Base-by-base conservation (phyloP, 768 basidiomycete genomes). In the Amanita fuliginea region DNA sequence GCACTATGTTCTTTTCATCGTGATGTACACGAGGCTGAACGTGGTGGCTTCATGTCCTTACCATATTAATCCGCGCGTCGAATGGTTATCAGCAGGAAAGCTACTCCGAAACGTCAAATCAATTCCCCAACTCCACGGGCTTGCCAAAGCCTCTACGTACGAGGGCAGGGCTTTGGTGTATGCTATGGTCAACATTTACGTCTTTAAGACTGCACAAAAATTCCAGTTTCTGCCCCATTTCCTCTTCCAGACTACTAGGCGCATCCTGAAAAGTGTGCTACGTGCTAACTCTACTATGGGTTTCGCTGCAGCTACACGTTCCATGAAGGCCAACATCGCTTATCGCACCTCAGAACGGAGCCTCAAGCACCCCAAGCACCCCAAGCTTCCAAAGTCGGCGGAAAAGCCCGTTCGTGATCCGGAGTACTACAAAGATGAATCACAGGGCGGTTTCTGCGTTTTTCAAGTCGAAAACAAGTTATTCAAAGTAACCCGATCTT, bases 401-500 rank as follows among this genome's bases (percentile, higher is more conserved):
- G 34, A 42, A 46, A 56, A 56, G 48, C 51, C 63, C 39, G 54
- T 54, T n/a, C 63, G 53, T 41, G 67, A 72, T 54, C 43, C 56
- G 32, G 60, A 65, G 33, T 70, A 65, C 47, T 69, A 66, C 54
- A 57, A 61, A 44, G 57, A 60, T 22, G 65, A 64, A 14, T 56
- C 54, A 5, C 62, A 65, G 30, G 70, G 73, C 24, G 78, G 76
- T n/a, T 76, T 77, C 54, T 77, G 75, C 56, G 64, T 80, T n/a
- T 70, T 85, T 53, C 69, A 69, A 45, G 77, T 80, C 11, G 77
- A 78, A 57, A 71, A 75, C 56, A 77, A 74, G 6, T 57, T 84
- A 48, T 84, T 85, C 64, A 83, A 76, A 63, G 83, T 83, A 57
- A 48, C 66, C 53, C 42, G 18, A 13, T 26, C 30, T 33, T 16